Evolutionary conservation across 345 rosid genomes (phyloP).

Genomic region (Punica granatum): DNA sequence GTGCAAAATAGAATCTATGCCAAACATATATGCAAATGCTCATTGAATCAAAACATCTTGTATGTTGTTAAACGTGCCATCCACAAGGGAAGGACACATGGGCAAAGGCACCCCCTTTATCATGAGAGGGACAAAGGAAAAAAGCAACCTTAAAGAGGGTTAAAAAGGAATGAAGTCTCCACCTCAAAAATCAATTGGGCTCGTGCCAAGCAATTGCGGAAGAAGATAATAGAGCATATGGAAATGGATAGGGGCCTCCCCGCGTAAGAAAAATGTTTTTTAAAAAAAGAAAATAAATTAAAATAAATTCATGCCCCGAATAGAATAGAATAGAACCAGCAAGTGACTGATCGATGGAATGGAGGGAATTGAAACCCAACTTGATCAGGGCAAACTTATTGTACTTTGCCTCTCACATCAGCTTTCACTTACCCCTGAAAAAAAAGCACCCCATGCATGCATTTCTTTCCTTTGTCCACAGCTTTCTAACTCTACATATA

Average conservation of each 20-base stretch:
- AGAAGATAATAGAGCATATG: neutral
- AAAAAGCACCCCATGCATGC: too few species aligned
- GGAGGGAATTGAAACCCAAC: conserved; percentile 1
- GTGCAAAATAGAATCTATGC: conserved; percentile 7
- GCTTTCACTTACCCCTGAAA: conserved; percentile 10
- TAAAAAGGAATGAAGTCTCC: neutral
- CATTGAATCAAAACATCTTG: conserved; percentile 5
- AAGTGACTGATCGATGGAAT: neutral
- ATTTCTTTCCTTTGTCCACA: conserved; percentile 1
- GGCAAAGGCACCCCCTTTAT: neutral
- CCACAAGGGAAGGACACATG: conserved; percentile 2
- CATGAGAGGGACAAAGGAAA: neutral
- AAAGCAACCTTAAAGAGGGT: neutral
- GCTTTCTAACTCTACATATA: neutral
- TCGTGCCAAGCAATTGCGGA: neutral
- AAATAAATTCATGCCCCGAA: too few species aligned
- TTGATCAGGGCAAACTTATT: neutral
- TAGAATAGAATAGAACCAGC: neutral
- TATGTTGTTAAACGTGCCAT: neutral
- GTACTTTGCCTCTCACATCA: conserved; percentile 14
- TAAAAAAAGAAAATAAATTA: too few species aligned
- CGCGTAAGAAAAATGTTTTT: too few species aligned
- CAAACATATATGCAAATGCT: conserved; percentile 6
- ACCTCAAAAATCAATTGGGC: neutral
- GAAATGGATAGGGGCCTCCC: neutral